A percentile compares a stretch with the other conserved stretches of the same genome.
phyloP scores from a whole-genome alignment of 1,284 basidiomycete species.

The Chalciporus sp. region DNA sequence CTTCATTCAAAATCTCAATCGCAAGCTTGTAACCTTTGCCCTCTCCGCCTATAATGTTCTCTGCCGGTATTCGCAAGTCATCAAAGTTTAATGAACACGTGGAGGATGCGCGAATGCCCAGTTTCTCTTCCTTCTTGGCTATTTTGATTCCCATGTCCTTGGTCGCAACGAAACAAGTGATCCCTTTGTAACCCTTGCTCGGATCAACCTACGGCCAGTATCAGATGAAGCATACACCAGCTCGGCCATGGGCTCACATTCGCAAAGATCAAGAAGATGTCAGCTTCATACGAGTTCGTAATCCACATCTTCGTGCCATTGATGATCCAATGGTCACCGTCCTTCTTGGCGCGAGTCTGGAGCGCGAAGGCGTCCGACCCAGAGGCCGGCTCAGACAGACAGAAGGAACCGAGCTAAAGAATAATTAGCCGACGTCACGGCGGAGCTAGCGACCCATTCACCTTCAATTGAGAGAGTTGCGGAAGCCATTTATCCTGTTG shows the following conservation, averaged over 20 bases:
- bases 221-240: background rate
- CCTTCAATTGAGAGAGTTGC: constrained; percentile 77
- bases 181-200: constrained; percentile 97
- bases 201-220: constrained; percentile 67
- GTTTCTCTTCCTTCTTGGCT: constrained; percentile 98
- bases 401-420: constrained; percentile 90
- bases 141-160: constrained; percentile 98
- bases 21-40: constrained; percentile 98
- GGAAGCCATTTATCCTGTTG: constrained; percentile 93
- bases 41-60: constrained; percentile 92
- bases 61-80: constrained; percentile 89
- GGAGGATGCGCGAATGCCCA: constrained; percentile 96
- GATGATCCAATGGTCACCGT: constrained; percentile 81
- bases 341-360: constrained; percentile 89
- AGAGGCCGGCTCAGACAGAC: constrained; percentile 89
- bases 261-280: constrained; percentile 93
- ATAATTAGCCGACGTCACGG: background rate
- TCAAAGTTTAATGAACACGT: constrained; percentile 98
- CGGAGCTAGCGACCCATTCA: constrained; percentile 34
- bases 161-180: constrained; percentile 95
- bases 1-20: constrained; percentile 98
- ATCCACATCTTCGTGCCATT: constrained; percentile 99
- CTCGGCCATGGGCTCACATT: constrained; percentile 54
- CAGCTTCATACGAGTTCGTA: constrained; percentile 96
- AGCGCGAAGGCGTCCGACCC: constrained; percentile 98